phyloP scores from a whole-genome alignment of 129 eudicot genomes.

The Flaveria trinervia region DNA sequence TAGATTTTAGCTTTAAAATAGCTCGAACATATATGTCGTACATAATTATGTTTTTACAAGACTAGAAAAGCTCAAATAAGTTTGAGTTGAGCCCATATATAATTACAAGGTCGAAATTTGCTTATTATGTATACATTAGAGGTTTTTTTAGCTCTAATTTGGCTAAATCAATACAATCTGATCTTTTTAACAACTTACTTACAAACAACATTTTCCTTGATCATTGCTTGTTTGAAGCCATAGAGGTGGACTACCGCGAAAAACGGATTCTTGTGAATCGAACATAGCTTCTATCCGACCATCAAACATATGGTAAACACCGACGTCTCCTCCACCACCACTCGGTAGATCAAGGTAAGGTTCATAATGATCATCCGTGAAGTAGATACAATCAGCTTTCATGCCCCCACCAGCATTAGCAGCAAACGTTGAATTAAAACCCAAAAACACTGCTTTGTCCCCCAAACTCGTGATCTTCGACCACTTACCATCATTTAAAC shows the following conservation, averaged over 20 bases:
- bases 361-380: conserved; percentile 39
- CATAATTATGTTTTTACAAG: not conserved
- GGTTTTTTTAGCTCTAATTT: not conserved
- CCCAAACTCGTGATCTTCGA: conserved; percentile 24
- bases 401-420: conserved; percentile 24
- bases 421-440: conserved; percentile 32
- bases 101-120: not conserved
- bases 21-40: not conserved
- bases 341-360: conserved; percentile 27
- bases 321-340: conserved; percentile 36
- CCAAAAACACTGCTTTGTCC: conserved; percentile 26
- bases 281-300: conserved; percentile 25
- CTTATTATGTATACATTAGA: not conserved
- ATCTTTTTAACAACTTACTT: not conserved
- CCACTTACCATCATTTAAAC: conserved; percentile 35
- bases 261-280: conserved; percentile 21
- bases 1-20: too few species aligned
- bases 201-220: not conserved
- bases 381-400: conserved; percentile 30
- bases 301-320: conserved; percentile 30
- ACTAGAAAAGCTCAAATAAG: not conserved
- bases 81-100: not conserved
- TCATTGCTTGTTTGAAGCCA: conserved; percentile 34
- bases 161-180: not conserved
- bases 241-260: conserved; percentile 29